Base-by-base conservation (phyloP, 768 basidiomycete genomes). In the Coprinopsis strossmayeri region DNA sequence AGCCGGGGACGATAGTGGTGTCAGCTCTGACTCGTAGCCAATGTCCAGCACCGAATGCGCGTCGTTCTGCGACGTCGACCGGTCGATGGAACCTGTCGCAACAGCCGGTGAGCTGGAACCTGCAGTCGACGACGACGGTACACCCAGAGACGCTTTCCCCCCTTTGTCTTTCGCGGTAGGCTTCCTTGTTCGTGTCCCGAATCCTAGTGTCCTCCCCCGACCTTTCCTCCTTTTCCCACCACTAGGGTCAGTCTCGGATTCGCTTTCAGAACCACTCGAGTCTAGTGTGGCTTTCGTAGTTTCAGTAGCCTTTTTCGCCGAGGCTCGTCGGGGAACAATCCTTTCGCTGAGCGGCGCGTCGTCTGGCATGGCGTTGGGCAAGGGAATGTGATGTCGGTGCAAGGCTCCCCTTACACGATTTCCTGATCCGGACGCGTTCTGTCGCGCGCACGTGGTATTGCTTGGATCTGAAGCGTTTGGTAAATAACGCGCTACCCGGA, bases 21-120 rank as follows among this genome's bases (percentile, higher is more conserved):
- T 55, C 39, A 57, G 46, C 46, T 56, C 58, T 9, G 58, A 57
- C 27, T 44, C 20, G 15, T 55, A 49, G 5, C 25, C 45, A 24
- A 43, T 43, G 5, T 34, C 17, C 26, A 20, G 5, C 15, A 32
- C 30, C 30, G n/a, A n/a, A n/a, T n/a, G n/a, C n/a, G n/a, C n/a
- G n/a, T n/a, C n/a, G n/a, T n/a, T n/a, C n/a, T n/a, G n/a, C n/a
- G n/a, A n/a, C n/a, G n/a, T n/a, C n/a, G n/a, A n/a, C n/a, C n/a
- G n/a, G n/a, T n/a, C n/a, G n/a, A n/a, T n/a, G n/a, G n/a, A n/a
- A n/a, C n/a, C n/a, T n/a, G n/a, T n/a, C n/a, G n/a, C n/a, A n/a
- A n/a, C n/a, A n/a, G n/a, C n/a, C n/a, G n/a, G n/a, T n/a, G n/a
- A n/a, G n/a, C n/a, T n/a, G n/a, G n/a, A n/a, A n/a, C n/a, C n/a